Evolutionary conservation across 2,329 filamentous ascomycete species (phyloP), one percentile per base, ranked within the genome.

Genomic region (Colletotrichum sp.): DNA sequence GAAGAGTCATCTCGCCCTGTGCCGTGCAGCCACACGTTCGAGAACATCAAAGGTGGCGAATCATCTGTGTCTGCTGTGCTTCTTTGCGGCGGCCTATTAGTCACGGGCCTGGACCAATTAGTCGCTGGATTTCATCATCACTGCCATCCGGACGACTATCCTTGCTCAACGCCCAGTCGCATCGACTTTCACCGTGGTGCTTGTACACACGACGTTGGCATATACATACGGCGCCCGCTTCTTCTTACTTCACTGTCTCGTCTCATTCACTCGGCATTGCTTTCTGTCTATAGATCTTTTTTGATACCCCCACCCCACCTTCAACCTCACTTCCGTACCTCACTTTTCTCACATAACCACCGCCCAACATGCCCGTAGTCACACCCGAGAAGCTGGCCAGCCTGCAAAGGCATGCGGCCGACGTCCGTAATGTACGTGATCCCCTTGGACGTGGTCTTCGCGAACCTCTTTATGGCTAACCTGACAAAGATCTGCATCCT

Each of bases 311-410:
- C 24, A 26, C 30, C 34, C 26, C 26, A 26, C 26, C 28, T 71
- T 13, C 32, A 32, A 3, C 24, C 8, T 13, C 18, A 9, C 63
- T 10, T 57, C 21, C n/a, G 7, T 63, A 16, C 55, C 61, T 65
- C 21, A 7, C 34, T 10, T 7, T 65, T 34, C 8, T 7, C 57
- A 34, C n/a, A 48, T 26, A 43, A 57, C 36, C 21, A 24, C 32
- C n/a, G 18, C 60, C 39, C 63, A 48, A 32, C 75, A 99, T 99
- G 97, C 96, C 97, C 79, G 93, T 98, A 79, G 95, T 99, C 79
- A 94, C 92, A 78, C 93, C 96, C 78, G 95, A 98, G 80, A 96
- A 98, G 89, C 92, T 99, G 82, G 94, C 97, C 80, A 92, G 93
- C 85, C 92, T 99, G 80, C 97, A 99, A 89, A 92, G 93, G 84